Evolutionary conservation across 768 basidiomycete genomes (phyloP).

Genomic region (Russula vinacea): DNA sequence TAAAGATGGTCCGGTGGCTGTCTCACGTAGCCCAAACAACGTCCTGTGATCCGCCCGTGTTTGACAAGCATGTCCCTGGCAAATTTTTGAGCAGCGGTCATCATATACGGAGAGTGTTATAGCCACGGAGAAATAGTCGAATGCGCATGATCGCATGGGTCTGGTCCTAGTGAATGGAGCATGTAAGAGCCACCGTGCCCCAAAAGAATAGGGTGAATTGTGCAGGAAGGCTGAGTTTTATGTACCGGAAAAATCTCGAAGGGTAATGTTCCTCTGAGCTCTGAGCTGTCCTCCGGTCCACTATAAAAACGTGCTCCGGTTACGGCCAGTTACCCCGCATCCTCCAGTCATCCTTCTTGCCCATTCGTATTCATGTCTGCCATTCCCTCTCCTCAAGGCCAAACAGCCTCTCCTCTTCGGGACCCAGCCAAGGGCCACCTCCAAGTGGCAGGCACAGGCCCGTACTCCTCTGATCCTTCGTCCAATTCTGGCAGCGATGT

Average conservation of each 20-base stretch:
- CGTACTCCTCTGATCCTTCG: constrained; percentile 14
- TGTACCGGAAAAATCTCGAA: background rate
- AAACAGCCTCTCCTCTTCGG: constrained; percentile 9
- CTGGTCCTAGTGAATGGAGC: background rate
- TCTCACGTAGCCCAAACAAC: background rate
- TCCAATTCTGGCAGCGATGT: constrained; percentile 21
- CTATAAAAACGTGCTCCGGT: constrained; percentile 7
- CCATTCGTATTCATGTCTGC: constrained; percentile 9
- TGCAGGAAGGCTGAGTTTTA: background rate
- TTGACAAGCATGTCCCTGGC: constrained; percentile 5
- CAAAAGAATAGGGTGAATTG: background rate
- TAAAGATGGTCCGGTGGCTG: constrained; percentile 9
- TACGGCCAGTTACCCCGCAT: constrained; percentile 10
- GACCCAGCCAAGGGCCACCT: constrained; percentile 29
- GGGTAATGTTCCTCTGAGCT: background rate
- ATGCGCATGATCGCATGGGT: constrained; percentile 1
- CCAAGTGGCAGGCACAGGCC: constrained; percentile 1
- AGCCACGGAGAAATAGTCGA: no score
- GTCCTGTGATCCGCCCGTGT: constrained; percentile 14
- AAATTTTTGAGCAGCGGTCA: background rate
- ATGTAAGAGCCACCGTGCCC: background rate
- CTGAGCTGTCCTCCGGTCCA: background rate
- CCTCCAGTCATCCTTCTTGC: no score
- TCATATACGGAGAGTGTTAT: constrained; percentile 2
- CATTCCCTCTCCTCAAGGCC: background rate